Base-by-base conservation (phyloP, 2,329 filamentous ascomycete species). In the Aureobasidium sp. region DNA sequence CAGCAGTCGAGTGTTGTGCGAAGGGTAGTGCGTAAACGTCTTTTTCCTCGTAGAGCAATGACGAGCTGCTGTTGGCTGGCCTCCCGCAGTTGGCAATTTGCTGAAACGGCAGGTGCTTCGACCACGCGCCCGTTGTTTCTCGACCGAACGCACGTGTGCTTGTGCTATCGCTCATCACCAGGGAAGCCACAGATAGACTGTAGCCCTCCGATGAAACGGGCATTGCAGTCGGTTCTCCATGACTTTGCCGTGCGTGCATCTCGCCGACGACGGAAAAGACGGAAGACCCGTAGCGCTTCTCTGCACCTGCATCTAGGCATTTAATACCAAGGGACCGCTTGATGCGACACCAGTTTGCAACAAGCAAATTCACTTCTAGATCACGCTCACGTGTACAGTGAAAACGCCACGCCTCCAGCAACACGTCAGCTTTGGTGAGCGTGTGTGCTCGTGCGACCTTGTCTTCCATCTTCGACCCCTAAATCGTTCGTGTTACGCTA, bases 101-200 rank as follows among this genome's bases (percentile, higher is more conserved):
- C 57, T 53, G 59, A 61, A 61, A 61, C 50, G 59, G 49, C 59
- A 61, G 41, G 29, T 61, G 59, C 41, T 50, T 54, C 49, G 59
- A 41, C 59, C 59, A 61, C 50, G 59, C 59, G 59, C 59, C 59
- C 50, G 59, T 61, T 61, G 45, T 59, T 50, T 59, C 57, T 59
- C 57, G 30, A 45, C 57, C 5, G 34, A 14, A 14, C 34, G 21
- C 45, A 50, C 57, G 41, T 45, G 55, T 59, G 36, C 57, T 59
- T 44, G 27, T 44, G 54, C 42, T 47, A 21, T 21, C 21, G 21
- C 30, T n/a, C 54, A 34, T 58, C 54, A 48, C 39, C 54, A 25
- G 39, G 54, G 42, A 30, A 58, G 42, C 41, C 41, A 45, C 45
- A 58, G 41, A 48, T 58, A 48, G 29, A 27, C 30, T 37, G 39